Evolutionary conservation across 129 eudicot genomes (phyloP).

Genomic region (Tagetes erecta): DNA sequence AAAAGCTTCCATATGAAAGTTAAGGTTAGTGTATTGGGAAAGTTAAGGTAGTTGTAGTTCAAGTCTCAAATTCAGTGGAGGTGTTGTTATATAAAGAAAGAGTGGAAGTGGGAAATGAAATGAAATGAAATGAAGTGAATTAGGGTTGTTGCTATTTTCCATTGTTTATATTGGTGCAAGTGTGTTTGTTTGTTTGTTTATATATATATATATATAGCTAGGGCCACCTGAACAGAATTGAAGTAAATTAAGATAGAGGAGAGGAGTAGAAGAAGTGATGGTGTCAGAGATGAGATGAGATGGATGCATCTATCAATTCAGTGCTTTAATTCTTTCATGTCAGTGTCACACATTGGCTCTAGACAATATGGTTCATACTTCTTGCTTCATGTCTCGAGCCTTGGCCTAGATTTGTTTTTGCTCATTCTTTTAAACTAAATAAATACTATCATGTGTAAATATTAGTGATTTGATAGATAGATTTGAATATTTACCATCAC

Average conservation of each 20-base stretch:
- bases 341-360: neutral
- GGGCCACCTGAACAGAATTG: conserved; percentile 45
- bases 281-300: conserved; percentile 36
- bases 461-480: neutral
- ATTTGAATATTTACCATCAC: neutral
- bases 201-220: conserved; percentile 7
- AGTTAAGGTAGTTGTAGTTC: conserved; percentile 44
- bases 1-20: conserved; percentile 65
- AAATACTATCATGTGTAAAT: neutral
- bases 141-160: conserved; percentile 34
- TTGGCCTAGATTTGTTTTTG: conserved; percentile 13
- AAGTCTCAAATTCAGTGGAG: conserved; percentile 59
- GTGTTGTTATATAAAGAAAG: conserved; percentile 8
- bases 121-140: neutral
- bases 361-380: conserved; percentile 13
- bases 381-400: conserved; percentile 6
- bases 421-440: neutral
- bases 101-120: no score
- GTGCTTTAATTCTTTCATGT: conserved; percentile 65
- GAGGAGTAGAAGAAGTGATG: conserved; percentile 15
- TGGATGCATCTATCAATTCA: conserved; percentile 85
- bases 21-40: conserved; percentile 33
- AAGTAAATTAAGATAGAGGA: conserved; percentile 53
- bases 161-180: conserved; percentile 24
- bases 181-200: neutral